Evolutionary conservation across 352 stramenopile species (phyloP), one percentile per base, ranked within the genome.

Genomic region (Globisporangium paddicum): DNA sequence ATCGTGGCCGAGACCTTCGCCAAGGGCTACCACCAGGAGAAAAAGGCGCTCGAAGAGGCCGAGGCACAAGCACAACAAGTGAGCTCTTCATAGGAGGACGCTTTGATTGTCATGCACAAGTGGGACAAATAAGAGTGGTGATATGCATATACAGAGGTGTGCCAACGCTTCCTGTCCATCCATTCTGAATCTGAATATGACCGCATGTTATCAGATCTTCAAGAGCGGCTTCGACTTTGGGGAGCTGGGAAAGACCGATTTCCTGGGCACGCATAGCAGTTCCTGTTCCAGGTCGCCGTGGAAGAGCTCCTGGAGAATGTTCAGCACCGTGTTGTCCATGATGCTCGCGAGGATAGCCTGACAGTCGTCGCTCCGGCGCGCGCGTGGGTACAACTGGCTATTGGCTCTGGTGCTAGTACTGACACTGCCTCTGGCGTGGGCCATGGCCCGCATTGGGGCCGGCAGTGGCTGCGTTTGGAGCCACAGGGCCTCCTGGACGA

Each of bases 1-100:
- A 97, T 99, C 61, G 96, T 99, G 2, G 94, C 94, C 23, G 92
- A 99, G 76, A 99, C 98, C 1, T 99, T 99, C 73, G 97, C 97
- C 5, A 99, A 99, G 74, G 89, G 98, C 40, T 81, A 90, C 40
- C 72, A 93, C 47, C 52, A 63, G 1, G 37, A 62, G 53, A 74
- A 86, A 58, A 60, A 77, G 63, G 28, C 69, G 25, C 37, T 72
- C 32, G 11, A 73, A 30, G 16, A 67, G 34, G 37, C 52, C 1
- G 11, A 6, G 35, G 28, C 11, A 34, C 13, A 30, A 19, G 21
- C 5, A 25, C 21, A 42, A 19, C 28, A 34, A 10, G 28, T 40
- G 47, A 40, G 47, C 47, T 53, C 47, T 38, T 53, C 47, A 40
- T 41, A 53, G 47, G 13, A 19, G 38, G 13, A 18, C 30, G 54